Base-by-base conservation (phyloP, 192 early-diverging fungal genomes). In the Linnemannia elongata region DNA sequence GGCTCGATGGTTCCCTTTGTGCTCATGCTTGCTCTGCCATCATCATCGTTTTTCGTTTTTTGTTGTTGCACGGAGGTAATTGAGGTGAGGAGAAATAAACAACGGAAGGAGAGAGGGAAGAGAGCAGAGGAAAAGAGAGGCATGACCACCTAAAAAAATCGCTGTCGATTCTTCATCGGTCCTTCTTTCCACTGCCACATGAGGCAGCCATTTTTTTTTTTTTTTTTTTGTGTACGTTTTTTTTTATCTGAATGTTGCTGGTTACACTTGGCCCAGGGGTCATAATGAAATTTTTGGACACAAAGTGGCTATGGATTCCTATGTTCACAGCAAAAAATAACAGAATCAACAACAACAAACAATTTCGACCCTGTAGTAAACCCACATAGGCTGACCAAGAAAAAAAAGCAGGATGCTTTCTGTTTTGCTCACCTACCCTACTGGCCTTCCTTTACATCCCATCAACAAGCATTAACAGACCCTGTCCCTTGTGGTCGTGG, bases 101-200 rank as follows among this genome's bases (percentile, higher is more conserved):
- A 74, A 18, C 12, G 12, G 44, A 7, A 44, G 12, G 7, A 45
- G 44, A 13, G 44, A 45, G 44, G 13, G 44, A 4, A 45, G 44
- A 4, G 49, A 52, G 49, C 49, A 20, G 5, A 18, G n/a, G 30
- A 9, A 24, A 44, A 22, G 57, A n/a, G 35, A 68, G 55, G 80
- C 74, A 82, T 82, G 80, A 82, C 75, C 81, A 77, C 60, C 75
- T 73, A 18, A 68, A 15, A 13, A 39, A 72, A 70, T 71, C 7
- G n/a, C 72, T 45, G 72, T 73, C 81, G 81, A 82, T 77, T 76
- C 45, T 47, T 41, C 35, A 3, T 74, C 71, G 41, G 22, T 42
- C 52, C 39, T 44, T 30, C 39, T 17, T 74, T 2, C 60, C 76
- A 83, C 76, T 35, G 82, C 82, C 82, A 72, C 77, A 72, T 79